Conservation (phyloP, 2,329 filamentous ascomycete species). For the Aspergillus pseudoterreus region DNA sequence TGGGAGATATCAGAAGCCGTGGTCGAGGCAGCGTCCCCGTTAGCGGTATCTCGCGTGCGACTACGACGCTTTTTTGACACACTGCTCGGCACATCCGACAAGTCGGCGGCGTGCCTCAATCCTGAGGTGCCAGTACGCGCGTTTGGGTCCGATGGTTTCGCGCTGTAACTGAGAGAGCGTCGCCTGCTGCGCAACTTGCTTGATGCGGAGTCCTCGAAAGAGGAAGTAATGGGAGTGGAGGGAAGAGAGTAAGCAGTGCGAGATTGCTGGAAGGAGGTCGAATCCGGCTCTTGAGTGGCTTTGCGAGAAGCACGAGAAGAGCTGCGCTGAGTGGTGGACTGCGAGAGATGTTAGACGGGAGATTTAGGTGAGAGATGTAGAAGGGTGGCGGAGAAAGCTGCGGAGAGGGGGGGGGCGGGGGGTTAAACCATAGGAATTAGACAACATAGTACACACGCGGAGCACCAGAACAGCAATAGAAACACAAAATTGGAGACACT, state of each 20-base stretch:
- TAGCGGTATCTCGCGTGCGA: slow-evolving; percentile 6
- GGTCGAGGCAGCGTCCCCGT: slow-evolving; percentile 6
- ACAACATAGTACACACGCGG: background rate
- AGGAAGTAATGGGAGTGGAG: slow-evolving; percentile 17
- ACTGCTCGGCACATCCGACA: slow-evolving; percentile 5
- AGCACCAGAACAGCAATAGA: too few relatives aligned
- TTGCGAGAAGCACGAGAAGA: slow-evolving; percentile 19
- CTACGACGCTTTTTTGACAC: slow-evolving; percentile 8
- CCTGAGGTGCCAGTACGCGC: slow-evolving; percentile 7
- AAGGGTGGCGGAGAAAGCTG: background rate
- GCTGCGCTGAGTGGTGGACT: slow-evolving; percentile 15
- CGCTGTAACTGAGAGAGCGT: slow-evolving; percentile 10
- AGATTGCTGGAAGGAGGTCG: slow-evolving; percentile 10
- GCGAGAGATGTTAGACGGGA: background rate
- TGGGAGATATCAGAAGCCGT: background rate
- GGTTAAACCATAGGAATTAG: background rate
- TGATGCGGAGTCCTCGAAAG: slow-evolving; percentile 20
- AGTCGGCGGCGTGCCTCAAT: slow-evolving; percentile 3
- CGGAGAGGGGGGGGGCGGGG: background rate
- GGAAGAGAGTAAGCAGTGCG: slow-evolving; percentile 21
- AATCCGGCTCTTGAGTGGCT: slow-evolving; percentile 15
- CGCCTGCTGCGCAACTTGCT: slow-evolving; percentile 19
- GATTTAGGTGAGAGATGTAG: slow-evolving; percentile 1
- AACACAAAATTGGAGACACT: background rate
- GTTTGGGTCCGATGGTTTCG: slow-evolving; percentile 10